Base-by-base conservation (phyloP, 495 filamentous ascomycete species). In the Penicillium salamii region DNA sequence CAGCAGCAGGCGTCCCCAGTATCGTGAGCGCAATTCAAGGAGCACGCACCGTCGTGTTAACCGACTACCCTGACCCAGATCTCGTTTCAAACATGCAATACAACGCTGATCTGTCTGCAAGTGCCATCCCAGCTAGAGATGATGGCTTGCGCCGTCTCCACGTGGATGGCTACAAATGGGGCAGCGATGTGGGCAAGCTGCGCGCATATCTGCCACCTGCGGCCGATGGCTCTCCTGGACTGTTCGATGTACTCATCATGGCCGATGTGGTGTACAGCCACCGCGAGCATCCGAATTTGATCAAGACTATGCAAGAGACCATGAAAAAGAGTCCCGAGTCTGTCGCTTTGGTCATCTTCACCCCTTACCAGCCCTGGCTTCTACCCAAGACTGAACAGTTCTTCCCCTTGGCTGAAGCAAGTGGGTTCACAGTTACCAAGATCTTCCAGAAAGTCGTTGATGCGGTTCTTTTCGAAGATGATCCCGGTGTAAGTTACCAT, bases 191-290 rank as follows among this genome's bases (percentile, higher is more conserved):
- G 0, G 63, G 66, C 5, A 65, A 68, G 3, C 56, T 92, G 4
- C 59, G 86, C 7, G 62, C 63, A 9, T 73, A 82, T 59, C 58
- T 86, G 8, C 62, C 69, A 7, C 37, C 58, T 3, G 49, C 51
- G 34, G 11, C 53, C 21, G 52, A 53, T 45, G 52, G 42, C 1
- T 32, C 33, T 19, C 40, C 49, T 4, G 36, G 61, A 7, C 72
- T 76, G 0, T 96, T 96, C 58, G 90, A 96, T 57, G 61, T 91
- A 7, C 62, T 97, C 5, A 82, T 97, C 42, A 76, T 97, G 50
- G 89, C 89, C 4, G 92, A 97, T 59, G 76, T 96, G 23, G 76
- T 96, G 2, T 97, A 96, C 66, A 88, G 89, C 45, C 88, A 96
- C 55, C 85, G 81, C 6, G 89, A 95, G 69, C 92, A 96, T 60